phyloP scores from a whole-genome alignment of 2,329 filamentous ascomycete genomes.

The Mariannaea sp. region DNA sequence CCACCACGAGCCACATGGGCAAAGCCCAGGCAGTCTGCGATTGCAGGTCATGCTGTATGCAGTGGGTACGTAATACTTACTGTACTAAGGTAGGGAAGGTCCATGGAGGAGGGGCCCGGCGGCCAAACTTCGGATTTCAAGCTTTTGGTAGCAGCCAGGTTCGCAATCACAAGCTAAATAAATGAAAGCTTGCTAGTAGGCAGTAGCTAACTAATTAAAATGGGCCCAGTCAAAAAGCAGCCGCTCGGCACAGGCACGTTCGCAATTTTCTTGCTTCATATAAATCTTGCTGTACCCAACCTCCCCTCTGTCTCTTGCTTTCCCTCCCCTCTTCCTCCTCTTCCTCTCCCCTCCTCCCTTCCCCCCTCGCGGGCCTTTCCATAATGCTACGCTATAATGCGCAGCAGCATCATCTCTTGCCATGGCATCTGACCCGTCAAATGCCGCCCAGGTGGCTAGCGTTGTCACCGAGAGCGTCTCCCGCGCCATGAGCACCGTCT shows the following conservation, averaged over 20 bases:
- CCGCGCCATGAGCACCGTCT: slow-evolving; percentile 41
- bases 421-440: slow-evolving; percentile 51
- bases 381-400: slow-evolving; percentile 45
- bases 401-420: slow-evolving; percentile 40
- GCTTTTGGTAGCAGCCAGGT: slow-evolving; percentile 35
- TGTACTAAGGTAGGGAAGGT: not conserved
- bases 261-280: slow-evolving; percentile 32
- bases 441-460: slow-evolving; percentile 42
- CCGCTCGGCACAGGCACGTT: slow-evolving; percentile 20
- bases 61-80: too few relatives aligned
- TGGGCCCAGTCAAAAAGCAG: slow-evolving; percentile 26
- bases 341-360: slow-evolving; percentile 18
- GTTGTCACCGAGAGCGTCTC: slow-evolving; percentile 42
- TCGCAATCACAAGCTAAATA: slow-evolving; percentile 39
- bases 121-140: slow-evolving; percentile 35
- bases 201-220: slow-evolving; percentile 21
- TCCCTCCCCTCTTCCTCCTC: slow-evolving; percentile 22
- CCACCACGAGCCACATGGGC: slow-evolving; percentile 26
- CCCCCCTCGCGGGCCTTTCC: slow-evolving; percentile 32
- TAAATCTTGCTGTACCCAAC: slow-evolving; percentile 17
- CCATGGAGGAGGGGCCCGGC: slow-evolving; percentile 29
- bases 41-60: slow-evolving; percentile 8
- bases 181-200: too few relatives aligned
- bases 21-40: slow-evolving; percentile 32
- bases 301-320: slow-evolving; percentile 19